Base-by-base conservation (phyloP, 805 yeast species). In the Brettanomyces anomalus region DNA sequence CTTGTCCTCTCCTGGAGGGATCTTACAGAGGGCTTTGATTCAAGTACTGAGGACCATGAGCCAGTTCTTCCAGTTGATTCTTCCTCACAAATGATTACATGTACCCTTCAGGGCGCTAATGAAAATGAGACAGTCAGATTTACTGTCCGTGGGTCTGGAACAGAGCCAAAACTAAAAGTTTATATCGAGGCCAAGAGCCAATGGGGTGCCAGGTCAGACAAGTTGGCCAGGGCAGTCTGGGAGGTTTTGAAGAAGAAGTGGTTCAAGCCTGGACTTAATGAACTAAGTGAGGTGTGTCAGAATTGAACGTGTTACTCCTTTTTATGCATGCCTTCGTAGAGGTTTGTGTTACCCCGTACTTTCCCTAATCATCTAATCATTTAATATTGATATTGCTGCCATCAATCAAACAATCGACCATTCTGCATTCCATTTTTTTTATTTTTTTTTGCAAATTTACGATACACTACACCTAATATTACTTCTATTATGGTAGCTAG, bases 81-180 rank as follows among this genome's bases (percentile, higher is more conserved):
- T 0, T 54, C 67, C 1, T 77, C 96, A 0, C 95, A 93, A 52
- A 93, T 93, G 97, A 79, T 90, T 49, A 88, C 96, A 0, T 81
- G 73, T 1, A 60, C 62, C 19, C 62, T 86, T 18, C 49, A 47
- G 21, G 60, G 54, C 2, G 49, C 36, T 2, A 36, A 41, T 5
- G 47, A 42, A 10, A 46, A 31, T 10, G 74, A 68, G 35, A 49
- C 49, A 17, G 78, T 86, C 2, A 65, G 95, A 31, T 80, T 89
- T 56, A 89, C 97, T 0, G 79, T 85, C 40, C 72, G 98, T 42
- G 97, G 97, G 0, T 86, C 96, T 3, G 98, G 98, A 10, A 90
- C 98, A 0, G 98, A 90, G 60, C 97, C 97, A 3, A 90, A 90
- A 58, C 67, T 90, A 49, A 90, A 90, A 60, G 85, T 90, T 1